phyloP scores from a whole-genome alignment of 148 eudicot species.

The Cornus florida region DNA sequence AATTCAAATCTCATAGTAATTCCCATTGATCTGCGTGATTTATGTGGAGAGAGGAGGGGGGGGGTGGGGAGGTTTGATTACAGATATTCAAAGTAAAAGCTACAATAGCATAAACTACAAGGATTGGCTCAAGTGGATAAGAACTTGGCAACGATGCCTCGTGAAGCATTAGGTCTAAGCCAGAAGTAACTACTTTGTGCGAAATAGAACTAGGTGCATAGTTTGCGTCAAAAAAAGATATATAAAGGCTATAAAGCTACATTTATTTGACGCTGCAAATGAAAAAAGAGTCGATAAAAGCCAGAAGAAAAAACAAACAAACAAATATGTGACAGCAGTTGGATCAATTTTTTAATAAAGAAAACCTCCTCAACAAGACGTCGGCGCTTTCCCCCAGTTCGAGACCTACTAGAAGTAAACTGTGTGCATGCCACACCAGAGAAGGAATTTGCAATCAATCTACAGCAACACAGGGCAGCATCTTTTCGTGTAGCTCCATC shows the following conservation, averaged over 20 bases:
- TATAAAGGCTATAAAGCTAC: no score
- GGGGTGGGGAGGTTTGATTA: no score
- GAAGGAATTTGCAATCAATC: slow-evolving; percentile 72
- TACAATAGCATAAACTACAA: background rate
- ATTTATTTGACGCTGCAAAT: background rate
- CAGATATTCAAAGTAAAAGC: no score
- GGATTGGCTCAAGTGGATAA: no score
- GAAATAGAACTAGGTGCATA: background rate
- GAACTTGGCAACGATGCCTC: no score
- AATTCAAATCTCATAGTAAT: no score
- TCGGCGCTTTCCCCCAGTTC: slow-evolving; percentile 76
- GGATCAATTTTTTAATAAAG: background rate
- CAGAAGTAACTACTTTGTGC: no score
- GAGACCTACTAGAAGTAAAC: slow-evolving; percentile 67
- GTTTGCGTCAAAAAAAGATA: background rate
- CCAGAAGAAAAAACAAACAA: no score
- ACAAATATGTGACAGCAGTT: background rate
- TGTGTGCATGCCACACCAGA: slow-evolving; percentile 49
- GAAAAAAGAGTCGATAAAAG: background rate
- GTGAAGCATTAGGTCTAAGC: no score
- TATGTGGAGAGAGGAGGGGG: no score
- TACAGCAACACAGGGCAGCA: slow-evolving; percentile 96
- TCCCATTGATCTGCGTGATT: no score
- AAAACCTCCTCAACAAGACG: slow-evolving; percentile 89
- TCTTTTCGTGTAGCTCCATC: slow-evolving; percentile 84